These are phyloP conservation scores for Albifimbria verrucaria DNA, from an alignment of 2,329 filamentous ascomycete species.

Conservation along the genomic window DNA sequence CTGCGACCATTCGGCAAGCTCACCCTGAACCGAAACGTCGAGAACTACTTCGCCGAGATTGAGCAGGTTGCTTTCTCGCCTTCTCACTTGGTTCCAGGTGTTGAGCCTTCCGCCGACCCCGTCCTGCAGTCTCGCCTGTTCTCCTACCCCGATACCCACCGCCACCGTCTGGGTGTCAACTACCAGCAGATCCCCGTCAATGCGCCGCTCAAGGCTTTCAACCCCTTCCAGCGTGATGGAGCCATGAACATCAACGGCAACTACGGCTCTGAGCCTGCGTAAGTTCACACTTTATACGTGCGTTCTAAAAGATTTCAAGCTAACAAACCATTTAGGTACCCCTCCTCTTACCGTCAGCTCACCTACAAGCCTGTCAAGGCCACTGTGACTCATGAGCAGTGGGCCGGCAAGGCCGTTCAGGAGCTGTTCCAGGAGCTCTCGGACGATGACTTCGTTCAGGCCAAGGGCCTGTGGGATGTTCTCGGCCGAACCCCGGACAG, in stretches of 20 bases:
- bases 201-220: conserved; percentile 48
- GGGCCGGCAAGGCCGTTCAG: conserved; percentile 41
- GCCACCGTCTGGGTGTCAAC: conserved; percentile 61
- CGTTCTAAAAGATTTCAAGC: background rate
- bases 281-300: conserved; percentile 18
- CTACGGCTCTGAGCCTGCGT: conserved; percentile 59
- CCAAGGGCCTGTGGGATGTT: conserved; percentile 45
- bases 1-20: conserved; percentile 64
- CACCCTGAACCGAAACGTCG: conserved; percentile 62
- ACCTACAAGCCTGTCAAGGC: conserved; percentile 40
- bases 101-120: conserved; percentile 60
- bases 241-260: conserved; percentile 66
- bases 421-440: conserved; percentile 42
- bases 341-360: conserved; percentile 44
- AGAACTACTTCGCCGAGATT: conserved; percentile 61
- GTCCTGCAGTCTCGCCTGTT: conserved; percentile 60
- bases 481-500: conserved; percentile 49
- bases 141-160: conserved; percentile 60
- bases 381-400: conserved; percentile 42
- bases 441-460: conserved; percentile 49
- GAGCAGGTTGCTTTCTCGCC: conserved; percentile 67
- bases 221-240: conserved; percentile 73
- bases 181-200: conserved; percentile 64
- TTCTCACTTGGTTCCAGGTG: conserved; percentile 60
- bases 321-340: conserved; percentile 10